Evolutionary conservation across 768 basidiomycete genomes (phyloP), one percentile per base, ranked within the genome.

Genomic region (Trametes coccinea): DNA sequence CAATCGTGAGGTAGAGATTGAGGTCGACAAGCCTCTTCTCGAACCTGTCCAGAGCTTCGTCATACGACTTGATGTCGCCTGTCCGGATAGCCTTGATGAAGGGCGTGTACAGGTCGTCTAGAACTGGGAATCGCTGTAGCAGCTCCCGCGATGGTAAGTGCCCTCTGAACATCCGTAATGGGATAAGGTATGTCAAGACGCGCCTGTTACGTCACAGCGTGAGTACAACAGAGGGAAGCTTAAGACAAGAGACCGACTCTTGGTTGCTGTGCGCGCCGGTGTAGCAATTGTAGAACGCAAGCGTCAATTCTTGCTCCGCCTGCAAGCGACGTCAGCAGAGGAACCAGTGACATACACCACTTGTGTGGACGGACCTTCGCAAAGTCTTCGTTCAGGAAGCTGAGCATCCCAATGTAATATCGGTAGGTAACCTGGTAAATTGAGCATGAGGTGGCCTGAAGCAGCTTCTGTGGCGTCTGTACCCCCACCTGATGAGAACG

Each of bases 331-430:
- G 11, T 45, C 34, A 49, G 44, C 30, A 8, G 30, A 29, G 34
- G 34, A 22, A 22, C 34, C 34, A 37, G 34, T 6, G 13, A 13
- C 58, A 51, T 22, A 8, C 41, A 27, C 14, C 47, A n/a, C 5
- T 11, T 13, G 27, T n/a, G n/a, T 11, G 49, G 40, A 64, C 72
- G 34, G 50, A 89, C 93, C 78, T 93, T 93, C 41, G 78, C 80
- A 70, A 93, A 95, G 51, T 96, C 90, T 72, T 98, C 97, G 69
- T 92, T 92, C 62, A 98, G 74, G 76, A 98, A 98, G 70, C 86
- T 89, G 62, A 98, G 80, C 87, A 98, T 92, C 64, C 96, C 97
- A 50, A 97, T 76, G 71, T 98, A 98, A 79, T 96, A 99, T 62
- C 87, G 82, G 76, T 91, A 97, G 27, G 95, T 95, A 53, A 97